phyloP scores from a whole-genome alignment of 441 rosid genomes.

The Populus hybrid region DNA sequence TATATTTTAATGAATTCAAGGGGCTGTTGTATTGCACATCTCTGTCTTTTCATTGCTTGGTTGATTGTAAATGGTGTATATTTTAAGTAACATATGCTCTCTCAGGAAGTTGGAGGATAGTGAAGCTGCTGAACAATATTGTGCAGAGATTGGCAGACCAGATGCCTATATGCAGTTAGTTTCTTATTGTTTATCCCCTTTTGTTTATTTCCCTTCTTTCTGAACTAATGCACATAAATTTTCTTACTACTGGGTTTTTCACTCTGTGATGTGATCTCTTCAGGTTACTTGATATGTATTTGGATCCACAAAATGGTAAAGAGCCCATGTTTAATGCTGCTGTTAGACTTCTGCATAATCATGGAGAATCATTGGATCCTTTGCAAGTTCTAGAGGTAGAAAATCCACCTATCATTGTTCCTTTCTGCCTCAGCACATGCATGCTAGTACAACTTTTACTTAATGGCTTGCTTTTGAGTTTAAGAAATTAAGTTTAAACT shows the following conservation, averaged over 20 bases:
- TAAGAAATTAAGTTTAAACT: neutral
- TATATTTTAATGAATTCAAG: slow-evolving; percentile 12
- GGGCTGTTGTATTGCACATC: neutral
- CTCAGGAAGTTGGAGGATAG: slow-evolving; percentile 94
- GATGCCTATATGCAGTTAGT: slow-evolving; percentile 97
- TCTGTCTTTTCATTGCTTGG: neutral
- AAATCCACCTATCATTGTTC: neutral
- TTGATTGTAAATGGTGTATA: neutral
- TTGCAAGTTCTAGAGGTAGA: slow-evolving; percentile 91
- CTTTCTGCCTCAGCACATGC: slow-evolving; percentile 2
- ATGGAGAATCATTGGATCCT: slow-evolving; percentile 95
- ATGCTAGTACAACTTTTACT: neutral
- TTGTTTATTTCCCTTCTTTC: neutral
- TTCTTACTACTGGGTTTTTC: slow-evolving; percentile 7
- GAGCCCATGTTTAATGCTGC: slow-evolving; percentile 98
- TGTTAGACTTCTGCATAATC: slow-evolving; percentile 94
- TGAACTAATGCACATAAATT: neutral
- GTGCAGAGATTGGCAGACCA: slow-evolving; percentile 97
- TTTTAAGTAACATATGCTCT: slow-evolving; percentile 19
- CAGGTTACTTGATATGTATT: slow-evolving; percentile 96
- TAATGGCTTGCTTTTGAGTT: neutral
- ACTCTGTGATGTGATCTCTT: slow-evolving; percentile 14
- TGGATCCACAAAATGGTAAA: slow-evolving; percentile 87
- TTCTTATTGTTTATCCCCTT: slow-evolving; percentile 7
- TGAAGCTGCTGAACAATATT: slow-evolving; percentile 97